Evolutionary conservation across 768 basidiomycete species (phyloP).

Genomic region (Clavulina sp.): DNA sequence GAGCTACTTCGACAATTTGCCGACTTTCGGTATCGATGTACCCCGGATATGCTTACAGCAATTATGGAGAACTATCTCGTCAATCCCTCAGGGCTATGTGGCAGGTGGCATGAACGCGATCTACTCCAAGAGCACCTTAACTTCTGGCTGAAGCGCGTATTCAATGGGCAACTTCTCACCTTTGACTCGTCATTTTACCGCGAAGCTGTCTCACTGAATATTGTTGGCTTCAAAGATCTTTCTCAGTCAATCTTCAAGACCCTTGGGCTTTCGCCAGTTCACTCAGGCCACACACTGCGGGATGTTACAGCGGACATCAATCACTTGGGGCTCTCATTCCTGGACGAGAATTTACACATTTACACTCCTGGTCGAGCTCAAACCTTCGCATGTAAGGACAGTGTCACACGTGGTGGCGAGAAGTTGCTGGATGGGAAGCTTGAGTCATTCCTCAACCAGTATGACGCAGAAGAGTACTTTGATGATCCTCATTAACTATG

Average conservation of each 20-base stretch:
- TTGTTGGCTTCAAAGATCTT: background rate
- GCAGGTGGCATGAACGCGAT: background rate
- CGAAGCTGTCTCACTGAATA: background rate
- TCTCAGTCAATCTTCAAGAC: background rate
- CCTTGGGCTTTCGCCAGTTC: background rate
- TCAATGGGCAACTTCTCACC: background rate
- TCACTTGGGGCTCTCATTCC: background rate
- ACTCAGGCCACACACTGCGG: background rate
- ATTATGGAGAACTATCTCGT: background rate
- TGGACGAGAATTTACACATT: too few relatives aligned
- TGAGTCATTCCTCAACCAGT: background rate
- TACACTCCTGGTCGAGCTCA: background rate
- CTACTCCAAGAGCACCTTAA: conserved; percentile 1
- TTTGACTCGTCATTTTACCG: background rate
- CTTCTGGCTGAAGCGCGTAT: background rate
- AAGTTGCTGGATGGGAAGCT: background rate
- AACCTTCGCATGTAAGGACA: background rate
- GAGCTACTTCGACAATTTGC: background rate
- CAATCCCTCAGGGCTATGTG: background rate
- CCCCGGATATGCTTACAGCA: background rate
- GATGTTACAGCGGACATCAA: background rate
- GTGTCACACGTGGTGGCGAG: background rate
- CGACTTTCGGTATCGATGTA: background rate
- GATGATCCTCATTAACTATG: background rate
- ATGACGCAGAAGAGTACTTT: background rate